Evolutionary conservation across 2,329 filamentous ascomycete genomes (phyloP).

Genomic region (Fusarium chlamydosporum): DNA sequence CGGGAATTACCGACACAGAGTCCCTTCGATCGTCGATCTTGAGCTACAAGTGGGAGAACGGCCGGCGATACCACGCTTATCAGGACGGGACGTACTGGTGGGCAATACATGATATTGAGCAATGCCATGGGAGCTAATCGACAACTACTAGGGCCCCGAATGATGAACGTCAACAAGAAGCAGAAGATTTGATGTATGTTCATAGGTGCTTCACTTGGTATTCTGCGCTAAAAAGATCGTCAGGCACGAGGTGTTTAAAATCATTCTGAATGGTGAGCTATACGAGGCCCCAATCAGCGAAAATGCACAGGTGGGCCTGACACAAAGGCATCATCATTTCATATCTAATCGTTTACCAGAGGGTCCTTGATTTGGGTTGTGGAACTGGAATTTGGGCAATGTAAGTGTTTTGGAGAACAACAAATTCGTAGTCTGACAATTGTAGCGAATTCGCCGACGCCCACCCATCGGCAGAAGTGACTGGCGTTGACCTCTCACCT

Average conservation of each 20-base stretch:
- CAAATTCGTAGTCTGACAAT: constrained; percentile 10
- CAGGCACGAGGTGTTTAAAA: constrained; percentile 50
- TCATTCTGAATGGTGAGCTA: constrained; percentile 52
- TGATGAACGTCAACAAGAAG: constrained; percentile 50
- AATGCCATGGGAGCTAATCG: accelerated
- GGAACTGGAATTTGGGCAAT: constrained; percentile 59
- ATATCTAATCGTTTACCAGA: background rate
- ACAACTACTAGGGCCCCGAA: constrained; percentile 45
- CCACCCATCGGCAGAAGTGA: constrained; percentile 62
- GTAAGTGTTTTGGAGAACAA: background rate
- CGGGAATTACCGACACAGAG: constrained; percentile 38
- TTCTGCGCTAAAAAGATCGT: accelerated
- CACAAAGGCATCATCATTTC: accelerated
- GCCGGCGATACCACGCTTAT: constrained; percentile 64
- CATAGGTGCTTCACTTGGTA: accelerated
- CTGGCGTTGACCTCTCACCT: constrained; percentile 70
- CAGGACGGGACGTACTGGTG: constrained; percentile 60
- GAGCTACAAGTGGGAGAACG: constrained; percentile 60
- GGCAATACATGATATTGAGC: accelerated
- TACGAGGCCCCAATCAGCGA: constrained; percentile 54
- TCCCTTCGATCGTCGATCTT: constrained; percentile 41
- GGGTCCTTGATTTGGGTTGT: constrained; percentile 53
- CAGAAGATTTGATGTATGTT: constrained; percentile 49
- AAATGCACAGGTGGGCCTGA: constrained; percentile 39
- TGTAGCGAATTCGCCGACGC: constrained; percentile 54